Percentiles rank a stretch among this genome's conserved stretches.
phyloP scores from a whole-genome alignment of 2,329 filamentous ascomycete genomes.

The Fusarium nodosum region DNA sequence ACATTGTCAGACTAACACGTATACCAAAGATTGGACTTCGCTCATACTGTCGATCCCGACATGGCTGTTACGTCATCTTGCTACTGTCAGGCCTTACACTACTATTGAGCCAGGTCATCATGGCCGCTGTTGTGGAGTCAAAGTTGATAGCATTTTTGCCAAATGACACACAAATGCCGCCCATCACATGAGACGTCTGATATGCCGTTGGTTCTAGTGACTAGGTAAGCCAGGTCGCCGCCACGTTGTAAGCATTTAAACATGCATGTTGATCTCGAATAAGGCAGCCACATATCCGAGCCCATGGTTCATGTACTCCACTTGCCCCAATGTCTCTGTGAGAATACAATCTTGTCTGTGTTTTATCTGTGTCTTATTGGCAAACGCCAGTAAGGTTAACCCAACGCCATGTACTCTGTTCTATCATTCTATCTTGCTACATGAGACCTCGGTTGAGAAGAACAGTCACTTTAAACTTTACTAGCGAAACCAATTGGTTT shows the following conservation, averaged over 20 bases:
- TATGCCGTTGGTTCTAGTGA: not conserved
- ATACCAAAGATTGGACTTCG: not conserved
- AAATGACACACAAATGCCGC: not conserved
- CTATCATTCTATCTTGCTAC: too few relatives aligned
- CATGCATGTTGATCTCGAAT: not conserved
- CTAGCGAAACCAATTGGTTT: too few relatives aligned
- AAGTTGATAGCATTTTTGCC: not conserved
- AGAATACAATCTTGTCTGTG: not conserved
- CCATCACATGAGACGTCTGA: not conserved
- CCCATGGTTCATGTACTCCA: too few relatives aligned
- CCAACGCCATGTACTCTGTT: too few relatives aligned
- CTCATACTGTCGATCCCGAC: not conserved
- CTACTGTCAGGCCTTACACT: not conserved
- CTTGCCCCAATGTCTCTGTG: not conserved
- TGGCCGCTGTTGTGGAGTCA: not conserved
- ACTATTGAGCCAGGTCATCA: not conserved
- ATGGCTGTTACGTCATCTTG: not conserved
- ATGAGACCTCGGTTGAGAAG: too few relatives aligned
- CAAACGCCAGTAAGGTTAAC: too few relatives aligned
- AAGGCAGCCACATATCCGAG: not conserved
- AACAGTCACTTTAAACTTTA: too few relatives aligned
- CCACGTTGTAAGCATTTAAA: not conserved
- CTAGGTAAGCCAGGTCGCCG: not conserved
- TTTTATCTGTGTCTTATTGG: too few relatives aligned
- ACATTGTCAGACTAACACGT: not conserved